Evolutionary conservation across 345 rosid species (phyloP), one percentile per base, ranked within the genome.

Genomic region (Citrus inodora): DNA sequence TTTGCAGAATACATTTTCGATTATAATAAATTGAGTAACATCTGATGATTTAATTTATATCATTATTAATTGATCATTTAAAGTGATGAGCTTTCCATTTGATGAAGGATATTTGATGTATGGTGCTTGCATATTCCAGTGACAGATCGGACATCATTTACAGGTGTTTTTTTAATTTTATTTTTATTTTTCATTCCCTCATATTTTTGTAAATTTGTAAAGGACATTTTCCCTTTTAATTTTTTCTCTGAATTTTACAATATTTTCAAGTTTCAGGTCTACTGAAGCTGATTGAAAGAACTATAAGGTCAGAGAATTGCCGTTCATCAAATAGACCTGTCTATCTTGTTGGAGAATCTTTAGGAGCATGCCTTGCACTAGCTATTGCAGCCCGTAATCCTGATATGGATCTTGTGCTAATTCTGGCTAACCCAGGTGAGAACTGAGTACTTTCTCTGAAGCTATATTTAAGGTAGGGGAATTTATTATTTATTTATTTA

Each of bases 71-170:
- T 11, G n/a, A 30, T 32, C 32, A 4, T 28, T 3, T 32, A 37
- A 5, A 17, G 22, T 59, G n/a, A 60, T n/a, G 16, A 33, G 64
- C 21, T 11, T 42, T 42, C 48, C 48, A 42, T 42, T 42, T 11
- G 48, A 42, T 42, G 48, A 76, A 94, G 97, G 90, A 84, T 92
- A 75, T 92, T 90, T 80, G 86, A 92, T 68, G 78, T 89, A 35
- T 87, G 93, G 89, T 91, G 94, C 88, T 80, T 94, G 86, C 95
- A 94, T 86, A 92, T 91, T 78, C 97, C 98, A 21, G 87, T 87
- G 19, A 88, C 65, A 86, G 93, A 94, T 79, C 87, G 90, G 81
- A 88, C 93, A 40, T 76, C 95, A 58, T 90, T 92, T 84, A 25
- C 82, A 83, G 98, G 93, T 16, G 2, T 4, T 40, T 25, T 19